Base-by-base conservation (phyloP, 1,284 basidiomycete species). In the Cryptococcus sp. region DNA sequence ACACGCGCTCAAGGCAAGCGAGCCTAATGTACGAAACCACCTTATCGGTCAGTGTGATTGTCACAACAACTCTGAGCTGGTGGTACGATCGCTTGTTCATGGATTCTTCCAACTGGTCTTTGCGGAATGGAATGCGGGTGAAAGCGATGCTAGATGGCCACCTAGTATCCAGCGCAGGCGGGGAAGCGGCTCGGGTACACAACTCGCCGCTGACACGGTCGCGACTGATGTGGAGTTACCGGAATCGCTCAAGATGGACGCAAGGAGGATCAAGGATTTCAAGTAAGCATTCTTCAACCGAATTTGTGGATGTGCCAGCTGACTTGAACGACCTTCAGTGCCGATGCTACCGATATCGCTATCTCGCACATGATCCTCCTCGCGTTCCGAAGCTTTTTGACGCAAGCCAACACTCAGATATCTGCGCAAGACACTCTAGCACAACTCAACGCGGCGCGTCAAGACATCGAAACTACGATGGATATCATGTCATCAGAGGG, bases 201-300 rank as follows among this genome's bases (percentile, higher is more conserved):
- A 54, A 54, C 72, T 61, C 62, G 72, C 68, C 69, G 79, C 61
- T 70, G 73, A 41, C 71, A 78, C 44, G 67, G 80, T 49, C 75
- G 81, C 50, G 79, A 77, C 54, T 84, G 85, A 73, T 8, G 52
- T 69, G 7, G 46, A 59, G 4, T 49, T 75, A 1, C 91, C 92
- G 20, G 93, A 95, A 80, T 90, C 89, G 3, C 82, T 90, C 37
- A 88, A 89, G 74, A 86, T 94, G 64, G 93, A 95, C 79, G 84
- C 84, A 53, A 80, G 85, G 46, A 86, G 93, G 25, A 80, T 96
- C 34, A 80, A 83, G 51, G 82, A 84, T 39, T 84, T 73, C 59
- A 58, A 72, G 65, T 67, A 53, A 63, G 65, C 64, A 11, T 19
- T 16, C 11, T 41, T n/a, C n/a, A 25, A 11, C 4, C 29, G 19